Conservation (phyloP, 768 basidiomycete species). For the Serpula lacrymans region DNA sequence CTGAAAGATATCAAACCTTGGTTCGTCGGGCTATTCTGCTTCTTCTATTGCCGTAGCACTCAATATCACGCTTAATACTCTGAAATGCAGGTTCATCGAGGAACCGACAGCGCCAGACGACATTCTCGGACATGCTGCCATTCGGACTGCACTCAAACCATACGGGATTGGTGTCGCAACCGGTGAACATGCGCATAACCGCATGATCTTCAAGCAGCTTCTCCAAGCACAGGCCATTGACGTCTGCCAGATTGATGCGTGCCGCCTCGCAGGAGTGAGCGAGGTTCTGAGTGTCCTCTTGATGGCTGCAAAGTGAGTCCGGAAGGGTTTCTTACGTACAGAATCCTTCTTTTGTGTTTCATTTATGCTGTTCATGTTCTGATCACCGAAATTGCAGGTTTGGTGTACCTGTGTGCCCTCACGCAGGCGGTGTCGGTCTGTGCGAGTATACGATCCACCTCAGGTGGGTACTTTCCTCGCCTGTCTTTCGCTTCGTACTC, state of each 20-base stretch:
- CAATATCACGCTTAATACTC: background rate
- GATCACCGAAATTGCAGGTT: too few species aligned
- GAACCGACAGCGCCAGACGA: conserved; percentile 94
- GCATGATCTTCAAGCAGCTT: conserved; percentile 94
- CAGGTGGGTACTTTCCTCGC: conserved; percentile 39
- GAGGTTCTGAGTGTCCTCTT: conserved; percentile 88
- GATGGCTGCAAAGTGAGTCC: conserved; percentile 79
- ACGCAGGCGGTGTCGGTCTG: conserved; percentile 91
- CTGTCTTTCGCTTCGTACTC: conserved; percentile 2
- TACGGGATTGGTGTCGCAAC: conserved; percentile 89
- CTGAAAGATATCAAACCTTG: conserved; percentile 54
- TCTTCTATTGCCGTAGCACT: too few species aligned
- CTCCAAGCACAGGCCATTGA: conserved; percentile 91
- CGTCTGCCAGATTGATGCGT: conserved; percentile 93
- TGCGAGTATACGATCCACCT: conserved; percentile 91
- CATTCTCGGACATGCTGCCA: conserved; percentile 78
- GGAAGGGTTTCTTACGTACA: too few species aligned
- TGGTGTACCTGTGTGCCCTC: conserved; percentile 85
- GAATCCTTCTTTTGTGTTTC: too few species aligned
- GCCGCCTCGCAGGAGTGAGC: conserved; percentile 89
- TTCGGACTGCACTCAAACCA: conserved; percentile 74
- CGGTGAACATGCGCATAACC: conserved; percentile 92
- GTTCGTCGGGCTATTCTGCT: too few species aligned
- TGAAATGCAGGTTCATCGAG: conserved; percentile 73
- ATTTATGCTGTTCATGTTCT: too few species aligned